Base-by-base conservation (phyloP, 257 asterid species). In the Gynochthodes officinalis region DNA sequence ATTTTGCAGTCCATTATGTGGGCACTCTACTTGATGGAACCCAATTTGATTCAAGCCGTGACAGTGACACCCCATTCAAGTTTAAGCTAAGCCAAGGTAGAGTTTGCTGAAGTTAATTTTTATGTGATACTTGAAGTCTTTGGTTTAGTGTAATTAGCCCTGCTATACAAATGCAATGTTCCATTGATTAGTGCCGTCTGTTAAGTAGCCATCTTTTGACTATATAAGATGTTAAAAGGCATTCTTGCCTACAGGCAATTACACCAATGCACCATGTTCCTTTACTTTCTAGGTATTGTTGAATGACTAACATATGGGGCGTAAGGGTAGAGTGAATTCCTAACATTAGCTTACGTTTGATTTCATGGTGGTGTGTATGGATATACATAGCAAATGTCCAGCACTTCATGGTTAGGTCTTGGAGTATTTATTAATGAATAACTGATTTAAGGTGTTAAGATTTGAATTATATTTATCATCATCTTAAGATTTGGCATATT, bases 21-120 rank as follows among this genome's bases (percentile, higher is more conserved):
- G 91, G 91, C 16, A 84, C 84, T 54, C 70, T 86, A 77, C 78
- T 81, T 73, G 86, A 86, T 71, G 89, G 91, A 57, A 84, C 85
- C 58, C 81, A 80, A 74, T 86, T 86, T 43, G 91, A 82, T 80
- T 84, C 91, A 7, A 86, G 91, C 76, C 50, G 65, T 18, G 88
- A 87, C 23, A 72, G 78, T 37, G 89, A 75, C 62, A 73, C 81
- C 23, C 83, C 86, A 0, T 79, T 84, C 80, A 81, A 28, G 71
- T 84, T 84, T 69, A 84, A 82, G 80, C 84, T 84, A 19, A 88
- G 86, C 23, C 77, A 79, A 84, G 89, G 91, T 87, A 77, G 50
- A 48, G 10, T 35, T 63, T 68, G 27, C 21, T 23, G 9, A 13
- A 13, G 23, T 21, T 67, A 67, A 2, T 1, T 71, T 33, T 33